phyloP scores from a whole-genome alignment of 208 protist species.

The Balamuthia mandrillaris region DNA sequence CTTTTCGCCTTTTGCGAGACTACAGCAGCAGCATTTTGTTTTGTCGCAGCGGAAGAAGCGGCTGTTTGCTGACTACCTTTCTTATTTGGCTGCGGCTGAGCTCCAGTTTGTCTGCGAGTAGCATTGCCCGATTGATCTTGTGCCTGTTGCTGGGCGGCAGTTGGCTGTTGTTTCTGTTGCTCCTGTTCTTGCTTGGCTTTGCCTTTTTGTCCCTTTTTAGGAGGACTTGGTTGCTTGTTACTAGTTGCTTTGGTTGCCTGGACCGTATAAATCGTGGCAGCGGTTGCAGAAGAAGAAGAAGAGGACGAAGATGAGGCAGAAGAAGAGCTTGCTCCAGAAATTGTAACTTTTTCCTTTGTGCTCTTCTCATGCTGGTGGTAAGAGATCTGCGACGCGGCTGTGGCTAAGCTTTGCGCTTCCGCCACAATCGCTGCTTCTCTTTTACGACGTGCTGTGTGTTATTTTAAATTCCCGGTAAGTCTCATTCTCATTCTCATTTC shows the following conservation, averaged over 20 bases:
- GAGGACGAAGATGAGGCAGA: background rate
- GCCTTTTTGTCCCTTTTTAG: no score
- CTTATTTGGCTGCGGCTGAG: no score
- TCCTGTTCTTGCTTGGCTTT: no score
- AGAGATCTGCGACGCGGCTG: background rate
- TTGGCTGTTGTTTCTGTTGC: no score
- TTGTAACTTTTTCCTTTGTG: background rate
- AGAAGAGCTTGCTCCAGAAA: background rate
- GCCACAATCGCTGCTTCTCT: background rate
- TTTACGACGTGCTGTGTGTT: background rate
- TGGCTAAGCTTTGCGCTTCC: background rate
- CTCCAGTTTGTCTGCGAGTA: no score
- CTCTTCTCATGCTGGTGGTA: background rate
- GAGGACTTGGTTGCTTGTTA: background rate
- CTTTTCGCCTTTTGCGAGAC: no score
- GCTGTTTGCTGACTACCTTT: no score
- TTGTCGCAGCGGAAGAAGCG: no score
- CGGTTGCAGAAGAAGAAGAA: background rate
- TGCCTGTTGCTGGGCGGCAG: no score
- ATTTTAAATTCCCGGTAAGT: background rate
- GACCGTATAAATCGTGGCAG: background rate
- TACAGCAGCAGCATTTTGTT: no score
- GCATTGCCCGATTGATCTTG: no score
- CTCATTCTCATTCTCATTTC: background rate
- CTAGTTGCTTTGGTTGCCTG: background rate